Conservation (phyloP, 106 monocot genomes). For the Xerophyta viscosa region DNA sequence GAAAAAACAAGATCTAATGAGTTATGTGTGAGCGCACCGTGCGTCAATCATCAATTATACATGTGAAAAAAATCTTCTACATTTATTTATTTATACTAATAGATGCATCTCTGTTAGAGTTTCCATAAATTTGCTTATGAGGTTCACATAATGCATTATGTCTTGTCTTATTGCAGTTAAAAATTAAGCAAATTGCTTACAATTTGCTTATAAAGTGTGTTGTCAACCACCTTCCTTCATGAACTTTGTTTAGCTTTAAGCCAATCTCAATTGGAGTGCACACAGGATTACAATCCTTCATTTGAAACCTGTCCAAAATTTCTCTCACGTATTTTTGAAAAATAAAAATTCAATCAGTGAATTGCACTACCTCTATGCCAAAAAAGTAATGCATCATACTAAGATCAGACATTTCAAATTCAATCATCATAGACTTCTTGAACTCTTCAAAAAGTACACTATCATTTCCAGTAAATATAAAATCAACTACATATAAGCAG, state of each 20-base stretch:
- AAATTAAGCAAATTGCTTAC: constrained; percentile 15
- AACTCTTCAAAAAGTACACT: constrained; percentile 8
- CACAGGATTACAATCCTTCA: constrained; percentile 10
- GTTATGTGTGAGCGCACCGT: too few relatives aligned
- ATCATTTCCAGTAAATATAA: constrained; percentile 13
- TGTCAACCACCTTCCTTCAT: constrained; percentile 1
- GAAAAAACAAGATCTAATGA: too few relatives aligned
- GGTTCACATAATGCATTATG: constrained; percentile 6
- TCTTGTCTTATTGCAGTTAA: constrained; percentile 10
- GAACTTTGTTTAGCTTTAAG: constrained; percentile 1
- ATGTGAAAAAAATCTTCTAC: too few relatives aligned
- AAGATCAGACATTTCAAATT: constrained; percentile 12
- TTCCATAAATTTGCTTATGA: constrained; percentile 6
- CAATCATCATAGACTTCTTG: constrained; percentile 9
- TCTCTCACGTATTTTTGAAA: constrained; percentile 1
- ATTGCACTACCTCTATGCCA: constrained; percentile 2
- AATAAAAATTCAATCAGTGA: constrained; percentile 4
- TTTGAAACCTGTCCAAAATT: constrained; percentile 4
- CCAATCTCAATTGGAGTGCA: background rate
- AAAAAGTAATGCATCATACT: constrained; percentile 6
- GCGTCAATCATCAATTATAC: too few relatives aligned
- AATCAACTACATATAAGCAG: constrained; percentile 18
- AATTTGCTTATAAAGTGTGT: constrained; percentile 11
- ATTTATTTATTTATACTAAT: too few relatives aligned
- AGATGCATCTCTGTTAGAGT: constrained; percentile 1